Conservation (phyloP, 306 rosid genomes). For the Rosa persica region DNA sequence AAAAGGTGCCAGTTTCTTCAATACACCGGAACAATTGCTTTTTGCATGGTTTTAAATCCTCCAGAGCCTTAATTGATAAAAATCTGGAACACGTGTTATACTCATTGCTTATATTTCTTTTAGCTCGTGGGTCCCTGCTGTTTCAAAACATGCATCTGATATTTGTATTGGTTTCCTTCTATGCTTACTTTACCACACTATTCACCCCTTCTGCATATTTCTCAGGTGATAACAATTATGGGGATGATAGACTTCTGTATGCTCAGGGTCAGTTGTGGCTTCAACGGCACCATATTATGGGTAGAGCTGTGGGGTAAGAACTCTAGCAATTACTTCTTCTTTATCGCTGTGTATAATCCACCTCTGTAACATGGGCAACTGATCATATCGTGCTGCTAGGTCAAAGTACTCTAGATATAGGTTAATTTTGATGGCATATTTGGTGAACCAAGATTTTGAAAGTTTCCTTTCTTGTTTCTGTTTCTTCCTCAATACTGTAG, state of each 20-base stretch:
- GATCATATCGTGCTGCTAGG: neutral
- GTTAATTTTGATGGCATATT: neutral
- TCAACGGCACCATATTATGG: slow-evolving; percentile 89
- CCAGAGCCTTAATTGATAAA: neutral
- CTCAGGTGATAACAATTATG: slow-evolving; percentile 87
- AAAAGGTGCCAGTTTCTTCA: slow-evolving; percentile 56
- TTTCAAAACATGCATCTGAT: slow-evolving; percentile 5
- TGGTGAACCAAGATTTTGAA: neutral
- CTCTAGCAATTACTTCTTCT: neutral
- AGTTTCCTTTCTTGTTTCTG: neutral
- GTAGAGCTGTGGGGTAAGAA: slow-evolving; percentile 88
- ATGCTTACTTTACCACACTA: neutral
- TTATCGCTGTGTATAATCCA: neutral
- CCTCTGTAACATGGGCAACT: neutral
- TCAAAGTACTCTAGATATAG: neutral
- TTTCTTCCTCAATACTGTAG: neutral
- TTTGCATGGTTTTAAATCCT: slow-evolving; percentile 15
- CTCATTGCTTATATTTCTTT: neutral
- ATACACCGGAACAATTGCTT: neutral
- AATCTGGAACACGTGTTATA: neutral
- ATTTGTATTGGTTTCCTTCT: slow-evolving; percentile 10
- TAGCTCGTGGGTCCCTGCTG: neutral
- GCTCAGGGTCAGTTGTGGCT: slow-evolving; percentile 96
- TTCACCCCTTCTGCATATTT: slow-evolving; percentile 1
- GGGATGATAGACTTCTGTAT: slow-evolving; percentile 88